Percentiles rank a stretch among this genome's conserved stretches.
Conservation (phyloP, 129 eudicot genomes). For the Lonicera japonica region DNA sequence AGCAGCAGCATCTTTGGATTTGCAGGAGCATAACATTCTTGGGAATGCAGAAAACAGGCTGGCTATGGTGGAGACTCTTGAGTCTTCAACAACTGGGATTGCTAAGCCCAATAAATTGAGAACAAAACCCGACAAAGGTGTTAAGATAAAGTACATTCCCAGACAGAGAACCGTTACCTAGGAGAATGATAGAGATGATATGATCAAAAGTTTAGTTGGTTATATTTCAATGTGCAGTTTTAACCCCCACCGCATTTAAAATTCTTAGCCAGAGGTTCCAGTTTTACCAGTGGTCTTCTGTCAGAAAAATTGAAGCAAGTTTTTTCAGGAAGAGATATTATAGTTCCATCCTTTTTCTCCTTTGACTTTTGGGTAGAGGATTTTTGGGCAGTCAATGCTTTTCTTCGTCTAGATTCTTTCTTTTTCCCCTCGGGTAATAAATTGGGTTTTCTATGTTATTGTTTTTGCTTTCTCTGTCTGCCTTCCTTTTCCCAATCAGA, state of each 20-base stretch:
- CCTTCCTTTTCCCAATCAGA: neutral
- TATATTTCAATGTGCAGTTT: conserved; percentile 47
- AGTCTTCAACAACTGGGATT: conserved; percentile 20
- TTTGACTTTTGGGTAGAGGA: neutral
- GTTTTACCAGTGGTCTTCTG: conserved; percentile 18
- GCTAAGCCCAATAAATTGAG: conserved; percentile 30
- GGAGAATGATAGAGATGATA: conserved; percentile 19
- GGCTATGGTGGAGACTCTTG: conserved; percentile 9
- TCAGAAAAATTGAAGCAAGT: conserved; percentile 17
- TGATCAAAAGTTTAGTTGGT: conserved; percentile 18
- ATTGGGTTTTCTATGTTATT: neutral
- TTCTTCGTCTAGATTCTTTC: neutral
- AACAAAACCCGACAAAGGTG: conserved; percentile 36
- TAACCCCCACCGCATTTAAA: conserved; percentile 19
- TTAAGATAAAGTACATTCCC: conserved; percentile 40
- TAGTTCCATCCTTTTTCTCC: neutral
- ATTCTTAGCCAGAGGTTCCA: conserved; percentile 25
- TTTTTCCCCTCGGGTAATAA: conserved; percentile 16
- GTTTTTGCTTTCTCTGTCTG: neutral
- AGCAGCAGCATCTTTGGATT: conserved; percentile 14
- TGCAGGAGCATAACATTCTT: conserved; percentile 9
- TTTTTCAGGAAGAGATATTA: conserved; percentile 6
- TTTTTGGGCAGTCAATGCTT: conserved; percentile 4
- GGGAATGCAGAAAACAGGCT: conserved; percentile 18
- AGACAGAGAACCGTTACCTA: conserved; percentile 32